These are phyloP conservation scores for Crataegus laevigata DNA, from an alignment of 306 rosid genomes.

Conservation along the genomic window DNA sequence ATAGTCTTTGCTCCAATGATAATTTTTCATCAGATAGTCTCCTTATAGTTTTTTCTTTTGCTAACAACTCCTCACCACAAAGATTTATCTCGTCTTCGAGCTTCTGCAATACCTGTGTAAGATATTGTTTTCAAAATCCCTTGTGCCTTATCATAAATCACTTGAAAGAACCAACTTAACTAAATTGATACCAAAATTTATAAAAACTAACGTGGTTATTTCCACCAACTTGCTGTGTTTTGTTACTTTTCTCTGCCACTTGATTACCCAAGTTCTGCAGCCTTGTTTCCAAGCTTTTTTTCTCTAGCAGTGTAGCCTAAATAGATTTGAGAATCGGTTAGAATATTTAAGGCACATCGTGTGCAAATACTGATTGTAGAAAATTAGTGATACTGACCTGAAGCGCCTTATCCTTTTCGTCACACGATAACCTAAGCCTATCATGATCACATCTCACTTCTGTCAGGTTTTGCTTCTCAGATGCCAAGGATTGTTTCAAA, in stretches of 20 bases:
- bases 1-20: constrained; percentile 45
- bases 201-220: constrained; percentile 49
- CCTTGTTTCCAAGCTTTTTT: constrained; percentile 60
- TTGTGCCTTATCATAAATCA: background rate
- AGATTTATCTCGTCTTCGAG: constrained; percentile 69
- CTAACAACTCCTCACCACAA: constrained; percentile 46
- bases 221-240: constrained; percentile 40
- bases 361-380: constrained; percentile 2
- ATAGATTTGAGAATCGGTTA: constrained; percentile 20
- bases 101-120: constrained; percentile 40
- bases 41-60: constrained; percentile 57
- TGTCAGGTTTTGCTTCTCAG: constrained; percentile 45
- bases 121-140: constrained; percentile 5
- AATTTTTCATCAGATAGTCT: constrained; percentile 53
- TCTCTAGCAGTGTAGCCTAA: constrained; percentile 62
- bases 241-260: constrained; percentile 38
- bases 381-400: constrained; percentile 46
- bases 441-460: constrained; percentile 49
- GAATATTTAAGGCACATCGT: background rate
- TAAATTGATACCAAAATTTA: constrained; percentile 3
- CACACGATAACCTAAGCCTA: constrained; percentile 42
- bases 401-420: constrained; percentile 67
- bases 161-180: background rate
- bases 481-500: constrained; percentile 51
- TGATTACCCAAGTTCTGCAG: constrained; percentile 50